phyloP scores from a whole-genome alignment of 305 asterid species.

The Salvia sclarea region DNA sequence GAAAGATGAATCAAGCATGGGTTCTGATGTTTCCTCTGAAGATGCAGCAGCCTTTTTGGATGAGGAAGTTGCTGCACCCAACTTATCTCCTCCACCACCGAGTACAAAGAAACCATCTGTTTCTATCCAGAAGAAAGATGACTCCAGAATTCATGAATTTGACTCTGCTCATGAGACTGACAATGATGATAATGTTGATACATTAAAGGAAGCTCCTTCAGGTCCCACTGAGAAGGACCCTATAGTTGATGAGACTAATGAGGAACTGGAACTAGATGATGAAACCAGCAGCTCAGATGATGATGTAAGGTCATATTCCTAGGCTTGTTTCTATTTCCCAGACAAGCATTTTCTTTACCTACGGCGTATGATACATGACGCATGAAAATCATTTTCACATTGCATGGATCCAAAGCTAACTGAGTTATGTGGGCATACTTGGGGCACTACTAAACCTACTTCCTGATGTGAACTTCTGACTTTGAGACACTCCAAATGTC shows the following conservation, averaged over 20 bases:
- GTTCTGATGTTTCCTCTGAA: neutral
- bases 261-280: constrained; percentile 34
- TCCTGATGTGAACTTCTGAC: neutral
- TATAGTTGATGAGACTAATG: constrained; percentile 29
- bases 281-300: constrained; percentile 34
- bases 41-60: constrained; percentile 12
- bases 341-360: neutral
- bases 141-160: constrained; percentile 34
- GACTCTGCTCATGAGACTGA: constrained; percentile 35
- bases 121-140: constrained; percentile 28
- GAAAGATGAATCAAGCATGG: constrained; percentile 23
- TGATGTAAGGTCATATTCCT: constrained; percentile 35
- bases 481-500: neutral
- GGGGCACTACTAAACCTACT: neutral
- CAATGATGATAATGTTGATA: constrained; percentile 40
- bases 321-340: neutral
- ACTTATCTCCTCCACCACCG: constrained; percentile 21
- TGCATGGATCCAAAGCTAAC: neutral
- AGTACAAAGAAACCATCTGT: neutral
- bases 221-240: constrained; percentile 14
- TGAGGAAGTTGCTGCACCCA: constrained; percentile 22
- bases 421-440: neutral
- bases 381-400: neutral
- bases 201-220: constrained; percentile 34
- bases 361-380: neutral